Base-by-base conservation (phyloP, 108 stramenopile genomes). In the Cyclotella atomus region DNA sequence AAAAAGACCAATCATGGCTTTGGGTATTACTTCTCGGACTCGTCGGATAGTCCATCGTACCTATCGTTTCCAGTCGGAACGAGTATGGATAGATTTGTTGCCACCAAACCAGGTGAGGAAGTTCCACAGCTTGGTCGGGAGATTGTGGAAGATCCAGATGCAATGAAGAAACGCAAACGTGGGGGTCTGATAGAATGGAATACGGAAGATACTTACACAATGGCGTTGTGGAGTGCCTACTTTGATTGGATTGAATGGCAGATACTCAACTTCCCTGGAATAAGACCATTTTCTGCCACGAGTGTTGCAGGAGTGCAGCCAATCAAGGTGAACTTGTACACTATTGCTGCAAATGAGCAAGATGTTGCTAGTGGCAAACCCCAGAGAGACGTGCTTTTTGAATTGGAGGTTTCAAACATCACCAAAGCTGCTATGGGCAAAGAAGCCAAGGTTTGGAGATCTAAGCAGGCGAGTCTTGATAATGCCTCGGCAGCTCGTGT, bases 81-180 rank as follows among this genome's bases (percentile, higher is more conserved):
- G 29, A 83, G 84, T 23, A 81, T 97, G 87, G 94, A 97, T 82
- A 82, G 93, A 64, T 76, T 97, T 10, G 88, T 94, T 2, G 89
- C 84, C 0, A 94, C 92, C 5, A 89, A 91, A 57, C 77, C 81
- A 16, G 93, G 94, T 23, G 80, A 95, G 28, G 47, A 54, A 21
- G 74, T 78, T n/a, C 97, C 97, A 1, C 15, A 84, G 19, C 85
- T 97, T 0, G 97, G 97, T 1, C 59, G 72, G 33, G 87, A 59
- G 30, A 89, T 96, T 65, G 6, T 69, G 4, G 97, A 97, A 69
- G 76, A 89, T 55, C 56, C 75, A 16, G 95, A 94, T 59, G 63
- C 76, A 10, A 76, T 89, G 16, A 90, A 88, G 49, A 46, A 56
- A 49, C 82, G 94, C 15, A 95, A 89, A 65, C 85, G 83, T 63